These are phyloP conservation scores for Arthroderma sp. DNA, from an alignment of 2,329 filamentous ascomycete species.

Conservation along the genomic window DNA sequence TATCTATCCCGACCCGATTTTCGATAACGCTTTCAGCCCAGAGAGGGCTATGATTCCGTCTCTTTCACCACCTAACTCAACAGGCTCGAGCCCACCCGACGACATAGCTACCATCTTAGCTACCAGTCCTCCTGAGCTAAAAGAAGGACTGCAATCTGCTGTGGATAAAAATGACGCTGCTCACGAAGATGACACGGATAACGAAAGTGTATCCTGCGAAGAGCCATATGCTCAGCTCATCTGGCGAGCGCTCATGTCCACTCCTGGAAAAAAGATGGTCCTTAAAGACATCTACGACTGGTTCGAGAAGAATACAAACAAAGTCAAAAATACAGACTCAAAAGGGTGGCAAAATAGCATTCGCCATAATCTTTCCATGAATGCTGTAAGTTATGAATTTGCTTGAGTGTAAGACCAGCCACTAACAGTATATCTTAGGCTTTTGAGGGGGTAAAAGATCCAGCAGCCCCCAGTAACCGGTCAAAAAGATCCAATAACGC, in stretches of 20 bases:
- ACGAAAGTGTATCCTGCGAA: constrained; percentile 22
- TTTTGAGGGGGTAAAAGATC: constrained; percentile 22
- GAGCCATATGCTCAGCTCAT: constrained; percentile 75
- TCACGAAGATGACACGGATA: constrained; percentile 9
- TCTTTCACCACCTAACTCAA: constrained; percentile 7
- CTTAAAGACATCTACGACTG: constrained; percentile 82
- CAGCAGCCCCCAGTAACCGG: constrained; percentile 31
- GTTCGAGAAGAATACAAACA: constrained; percentile 72
- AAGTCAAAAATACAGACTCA: constrained; percentile 45
- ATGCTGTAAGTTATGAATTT: constrained; percentile 49
- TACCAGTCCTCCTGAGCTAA: too few species aligned
- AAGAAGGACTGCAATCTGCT: too few species aligned
- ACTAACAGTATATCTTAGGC: constrained; percentile 16
- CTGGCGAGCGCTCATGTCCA: constrained; percentile 58
- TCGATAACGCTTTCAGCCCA: constrained; percentile 1
- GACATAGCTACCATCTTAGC: not conserved
- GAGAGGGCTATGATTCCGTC: constrained; percentile 7
- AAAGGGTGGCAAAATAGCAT: constrained; percentile 95
- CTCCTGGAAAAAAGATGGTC: constrained; percentile 55
- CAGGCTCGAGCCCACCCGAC: constrained; percentile 8
- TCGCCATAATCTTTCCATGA: constrained; percentile 92
- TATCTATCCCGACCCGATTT: not conserved
- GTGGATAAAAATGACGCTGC: too few species aligned
- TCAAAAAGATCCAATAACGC: constrained; percentile 54
- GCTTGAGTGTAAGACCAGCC: constrained; percentile 2